Evolutionary conservation across 2,329 filamentous ascomycete genomes (phyloP).

Genomic region (Sodiomyces alkalinus): DNA sequence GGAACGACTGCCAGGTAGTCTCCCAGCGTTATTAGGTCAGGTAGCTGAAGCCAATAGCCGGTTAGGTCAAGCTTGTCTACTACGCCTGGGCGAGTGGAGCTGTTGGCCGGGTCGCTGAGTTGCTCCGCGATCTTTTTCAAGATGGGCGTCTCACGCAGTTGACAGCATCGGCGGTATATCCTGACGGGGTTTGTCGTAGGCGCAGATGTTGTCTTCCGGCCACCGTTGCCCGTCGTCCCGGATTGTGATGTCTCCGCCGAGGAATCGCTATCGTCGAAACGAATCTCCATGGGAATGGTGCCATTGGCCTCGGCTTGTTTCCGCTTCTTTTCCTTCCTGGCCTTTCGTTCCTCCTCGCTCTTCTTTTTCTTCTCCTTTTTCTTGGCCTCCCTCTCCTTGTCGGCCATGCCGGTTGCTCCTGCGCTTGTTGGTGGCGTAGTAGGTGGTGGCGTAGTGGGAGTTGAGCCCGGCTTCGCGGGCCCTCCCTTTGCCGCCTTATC

Average conservation of each 20-base stretch:
- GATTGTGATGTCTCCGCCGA: slow-evolving; percentile 38
- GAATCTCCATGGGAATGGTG: slow-evolving; percentile 69
- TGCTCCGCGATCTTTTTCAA: slow-evolving; percentile 86
- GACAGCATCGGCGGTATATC: slow-evolving; percentile 89
- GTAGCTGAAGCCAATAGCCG: slow-evolving; percentile 67
- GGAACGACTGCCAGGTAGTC: slow-evolving; percentile 93
- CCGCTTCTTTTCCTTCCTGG: slow-evolving; percentile 78
- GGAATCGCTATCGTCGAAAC: slow-evolving; percentile 53
- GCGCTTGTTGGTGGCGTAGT: too few relatives aligned
- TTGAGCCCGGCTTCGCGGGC: too few relatives aligned
- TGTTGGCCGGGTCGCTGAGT: slow-evolving; percentile 56
- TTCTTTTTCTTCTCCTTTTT: slow-evolving; percentile 96
- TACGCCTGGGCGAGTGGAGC: slow-evolving; percentile 51
- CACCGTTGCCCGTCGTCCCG: too few relatives aligned
- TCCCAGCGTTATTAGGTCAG: slow-evolving; percentile 74
- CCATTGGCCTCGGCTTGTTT: slow-evolving; percentile 79
- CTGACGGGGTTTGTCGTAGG: slow-evolving; percentile 84
- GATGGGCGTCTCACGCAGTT: slow-evolving; percentile 82
- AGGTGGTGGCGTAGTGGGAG: too few relatives aligned
- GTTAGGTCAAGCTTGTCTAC: slow-evolving; percentile 73
- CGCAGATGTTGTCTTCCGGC: slow-evolving; percentile 32
- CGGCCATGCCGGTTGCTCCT: slow-evolving; percentile 12
- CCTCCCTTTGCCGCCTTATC: too few relatives aligned
- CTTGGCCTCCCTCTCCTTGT: slow-evolving; percentile 34
- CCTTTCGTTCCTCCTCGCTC: slow-evolving; percentile 83